A percentile compares a stretch with the other conserved stretches of the same genome.
Conservation (phyloP, 257 asterid species). For the Fraxinus cuspidata region DNA sequence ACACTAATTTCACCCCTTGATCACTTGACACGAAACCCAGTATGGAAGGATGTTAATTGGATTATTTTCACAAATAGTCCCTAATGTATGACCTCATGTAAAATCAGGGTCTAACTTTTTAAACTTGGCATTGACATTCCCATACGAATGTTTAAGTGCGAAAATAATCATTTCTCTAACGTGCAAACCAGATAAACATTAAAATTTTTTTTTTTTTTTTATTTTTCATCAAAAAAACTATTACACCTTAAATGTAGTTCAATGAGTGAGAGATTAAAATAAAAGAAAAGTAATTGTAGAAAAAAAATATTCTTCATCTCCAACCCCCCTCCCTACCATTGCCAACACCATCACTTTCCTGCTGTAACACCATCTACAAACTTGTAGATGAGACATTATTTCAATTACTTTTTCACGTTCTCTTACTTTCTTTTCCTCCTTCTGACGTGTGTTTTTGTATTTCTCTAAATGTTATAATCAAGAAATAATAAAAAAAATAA, state of each 20-base stretch:
- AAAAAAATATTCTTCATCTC: too few species aligned
- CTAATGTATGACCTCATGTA: not conserved
- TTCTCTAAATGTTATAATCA: not conserved
- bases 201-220: not conserved
- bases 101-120: not conserved
- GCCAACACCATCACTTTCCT: too few species aligned
- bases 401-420: too few species aligned
- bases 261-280: too few species aligned
- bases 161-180: not conserved
- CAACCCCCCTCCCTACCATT: too few species aligned
- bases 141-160: not conserved
- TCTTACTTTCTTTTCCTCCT: too few species aligned
- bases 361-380: too few species aligned
- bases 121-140: not conserved
- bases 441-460: too few species aligned
- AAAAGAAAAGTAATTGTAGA: too few species aligned
- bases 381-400: too few species aligned
- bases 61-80: not conserved
- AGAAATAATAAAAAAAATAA: too few species aligned
- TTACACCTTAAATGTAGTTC: too few species aligned
- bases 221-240: not conserved
- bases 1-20: not conserved
- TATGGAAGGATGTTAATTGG: not conserved
- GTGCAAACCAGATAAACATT: not conserved
- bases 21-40: constrained; percentile 1